Percentiles rank a stretch among this genome's conserved stretches.
Evolutionary conservation across 768 basidiomycete genomes (phyloP).

Genomic region (Tricholoma saponaceum): DNA sequence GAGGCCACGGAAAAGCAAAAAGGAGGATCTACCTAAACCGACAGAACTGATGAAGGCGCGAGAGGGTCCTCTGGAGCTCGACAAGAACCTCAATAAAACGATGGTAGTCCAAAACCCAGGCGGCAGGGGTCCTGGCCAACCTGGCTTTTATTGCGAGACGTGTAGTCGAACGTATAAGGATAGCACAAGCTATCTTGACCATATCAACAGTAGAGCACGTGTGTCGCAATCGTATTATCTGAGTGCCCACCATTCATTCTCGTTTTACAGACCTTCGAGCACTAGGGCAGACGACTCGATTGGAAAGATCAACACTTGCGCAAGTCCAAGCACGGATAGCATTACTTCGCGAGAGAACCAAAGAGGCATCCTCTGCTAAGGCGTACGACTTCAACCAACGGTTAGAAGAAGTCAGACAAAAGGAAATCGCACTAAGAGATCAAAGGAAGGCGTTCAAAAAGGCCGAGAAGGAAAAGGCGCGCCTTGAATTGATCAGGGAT

Average conservation of each 20-base stretch:
- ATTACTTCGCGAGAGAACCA: slow-evolving; percentile 80
- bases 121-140: slow-evolving; percentile 82
- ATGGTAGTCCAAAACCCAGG: slow-evolving; percentile 88
- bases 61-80: slow-evolving; percentile 79
- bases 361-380: slow-evolving; percentile 77
- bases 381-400: slow-evolving; percentile 94
- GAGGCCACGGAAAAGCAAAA: slow-evolving; percentile 63
- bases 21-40: slow-evolving; percentile 85
- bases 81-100: slow-evolving; percentile 93
- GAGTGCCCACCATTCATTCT: slow-evolving; percentile 1
- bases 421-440: slow-evolving; percentile 61
- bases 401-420: slow-evolving; percentile 73
- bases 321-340: slow-evolving; percentile 94
- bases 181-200: slow-evolving; percentile 89
- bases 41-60: slow-evolving; percentile 92
- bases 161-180: slow-evolving; percentile 94
- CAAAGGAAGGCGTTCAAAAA: slow-evolving; percentile 79
- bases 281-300: slow-evolving; percentile 93
- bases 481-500: slow-evolving; percentile 57
- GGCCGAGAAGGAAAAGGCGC: slow-evolving; percentile 69
- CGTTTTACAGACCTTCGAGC: slow-evolving; percentile 70
- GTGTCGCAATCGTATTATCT: slow-evolving; percentile 25
- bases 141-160: slow-evolving; percentile 91
- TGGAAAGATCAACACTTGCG: slow-evolving; percentile 85
- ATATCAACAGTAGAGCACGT: slow-evolving; percentile 94